Conservation (phyloP, 2,329 filamentous ascomycete genomes). For the Pestalotiopsis sp. region DNA sequence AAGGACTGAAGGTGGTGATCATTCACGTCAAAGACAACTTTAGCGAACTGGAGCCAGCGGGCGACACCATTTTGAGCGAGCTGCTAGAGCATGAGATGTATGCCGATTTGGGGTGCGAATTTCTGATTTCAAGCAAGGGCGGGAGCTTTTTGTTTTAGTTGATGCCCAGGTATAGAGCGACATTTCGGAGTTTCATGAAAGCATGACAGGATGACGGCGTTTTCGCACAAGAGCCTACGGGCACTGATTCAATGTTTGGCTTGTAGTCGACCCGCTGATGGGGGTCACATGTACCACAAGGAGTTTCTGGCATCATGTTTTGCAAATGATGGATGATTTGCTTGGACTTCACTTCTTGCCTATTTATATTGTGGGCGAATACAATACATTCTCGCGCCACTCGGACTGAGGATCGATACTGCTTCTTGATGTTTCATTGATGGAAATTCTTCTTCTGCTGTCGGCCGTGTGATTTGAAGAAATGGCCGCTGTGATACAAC, state of each 20-base stretch:
- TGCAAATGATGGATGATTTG: not conserved
- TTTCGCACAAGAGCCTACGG: not conserved
- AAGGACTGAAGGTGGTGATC: constrained; percentile 78
- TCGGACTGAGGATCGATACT: not conserved
- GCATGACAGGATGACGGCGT: not conserved
- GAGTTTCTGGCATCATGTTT: not conserved
- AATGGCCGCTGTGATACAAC: too few species aligned
- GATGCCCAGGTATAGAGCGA: not conserved
- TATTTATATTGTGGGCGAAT: not conserved
- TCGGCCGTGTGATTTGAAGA: not conserved
- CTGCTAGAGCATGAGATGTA: constrained; percentile 68
- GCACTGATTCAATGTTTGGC: not conserved
- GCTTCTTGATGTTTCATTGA: not conserved
- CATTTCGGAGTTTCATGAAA: not conserved
- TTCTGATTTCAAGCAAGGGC: constrained; percentile 71
- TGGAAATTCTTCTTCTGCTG: not conserved
- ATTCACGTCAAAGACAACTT: constrained; percentile 94
- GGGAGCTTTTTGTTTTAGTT: constrained; percentile 56
- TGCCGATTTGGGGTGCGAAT: constrained; percentile 75
- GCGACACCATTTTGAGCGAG: constrained; percentile 71
- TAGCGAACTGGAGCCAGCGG: constrained; percentile 67
- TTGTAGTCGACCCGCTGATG: not conserved
- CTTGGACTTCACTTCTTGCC: not conserved
- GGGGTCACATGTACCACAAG: not conserved
- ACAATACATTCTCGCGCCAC: not conserved